These are phyloP conservation scores for Micromonas commoda DNA, from an alignment of 139 green algal genomes.

Conservation along the genomic window DNA sequence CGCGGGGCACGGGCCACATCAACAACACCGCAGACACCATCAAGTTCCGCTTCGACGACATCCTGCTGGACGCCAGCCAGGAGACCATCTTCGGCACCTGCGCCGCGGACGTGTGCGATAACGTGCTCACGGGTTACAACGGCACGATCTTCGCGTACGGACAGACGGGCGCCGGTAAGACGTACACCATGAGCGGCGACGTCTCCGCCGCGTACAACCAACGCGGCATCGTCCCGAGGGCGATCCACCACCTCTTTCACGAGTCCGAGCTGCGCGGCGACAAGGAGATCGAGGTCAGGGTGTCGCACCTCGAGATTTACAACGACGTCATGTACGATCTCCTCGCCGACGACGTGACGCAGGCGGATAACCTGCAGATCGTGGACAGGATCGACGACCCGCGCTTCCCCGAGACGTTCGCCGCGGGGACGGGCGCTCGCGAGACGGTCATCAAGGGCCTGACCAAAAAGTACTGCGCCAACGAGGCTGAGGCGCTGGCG, in stretches of 20 bases:
- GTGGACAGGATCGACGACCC: too few species aligned
- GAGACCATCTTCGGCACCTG: conserved; percentile 51
- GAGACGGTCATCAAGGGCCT: conserved; percentile 47
- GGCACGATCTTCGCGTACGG: conserved; percentile 70
- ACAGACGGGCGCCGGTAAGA: conserved; percentile 76
- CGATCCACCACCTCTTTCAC: conserved; percentile 63
- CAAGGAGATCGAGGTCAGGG: conserved; percentile 27
- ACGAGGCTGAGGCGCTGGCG: conserved; percentile 62
- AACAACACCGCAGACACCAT: conserved; percentile 60
- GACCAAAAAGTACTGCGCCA: conserved; percentile 45
- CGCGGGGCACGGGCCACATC: conserved; percentile 33
- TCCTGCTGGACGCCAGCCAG: conserved; percentile 61
- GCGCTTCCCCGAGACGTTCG: too few species aligned
- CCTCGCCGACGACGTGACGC: conserved; percentile 50
- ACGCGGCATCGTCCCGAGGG: conserved; percentile 62
- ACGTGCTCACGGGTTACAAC: conserved; percentile 62
- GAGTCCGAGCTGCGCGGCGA: conserved; percentile 54
- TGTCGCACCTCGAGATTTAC: conserved; percentile 19
- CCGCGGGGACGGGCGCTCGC: too few species aligned
- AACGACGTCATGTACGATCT: conserved; percentile 59
- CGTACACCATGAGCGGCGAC: conserved; percentile 68
- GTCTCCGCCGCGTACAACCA: conserved; percentile 48
- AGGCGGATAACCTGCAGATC: conserved; percentile 43
- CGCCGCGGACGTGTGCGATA: conserved; percentile 55
- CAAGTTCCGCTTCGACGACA: conserved; percentile 62